Evolutionary conservation across 495 filamentous ascomycete genomes (phyloP), one percentile per base, ranked within the genome.

Genomic region (Annulohypoxylon stygium): DNA sequence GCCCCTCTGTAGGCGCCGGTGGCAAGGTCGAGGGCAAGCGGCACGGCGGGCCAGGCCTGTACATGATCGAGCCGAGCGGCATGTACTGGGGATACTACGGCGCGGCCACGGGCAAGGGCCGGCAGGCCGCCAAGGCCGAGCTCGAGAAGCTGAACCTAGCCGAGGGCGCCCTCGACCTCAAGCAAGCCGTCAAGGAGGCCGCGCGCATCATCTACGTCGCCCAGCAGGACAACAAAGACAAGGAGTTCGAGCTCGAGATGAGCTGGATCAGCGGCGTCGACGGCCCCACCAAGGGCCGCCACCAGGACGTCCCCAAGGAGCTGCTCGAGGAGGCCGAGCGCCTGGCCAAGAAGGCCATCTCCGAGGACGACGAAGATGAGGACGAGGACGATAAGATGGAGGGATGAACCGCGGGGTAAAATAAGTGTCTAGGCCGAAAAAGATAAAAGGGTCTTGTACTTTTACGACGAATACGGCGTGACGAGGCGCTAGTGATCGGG

Each of bases 171-270:
- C 84, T 98, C n/a, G 93, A 89, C 61, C 86, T 99, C 16, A 83
- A 90, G 74, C 90, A 97, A 78, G 96, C 91, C 34, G 94, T 98
- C 72, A 98, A 97, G 85, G 94, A 98, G 84, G 96, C 96, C 18
- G 96, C 96, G 63, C 86, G 93, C 48, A 98, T 99, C 75, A 97
- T 99, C 81, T 95, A 97, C 81, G 89, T 97, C 58, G 94, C 96
- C 55, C 96, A 99, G 80, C 94, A 97, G 78, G 96, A 99, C 78
- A 97, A 93, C 87, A 90, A 90, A 78, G 96, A 99, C 82, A 99
- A 98, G 85, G 97, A 99, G 36, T 98, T 98, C 74, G 97, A 99
- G 87, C 85, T 99, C 37, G 96, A 99, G 86, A 97, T 99, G 96
- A 94, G 92, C 70, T 99, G 96, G 96, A 91, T 98, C 74, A 97